Conservation (phyloP, 768 basidiomycete genomes). For the Lactarius hengduanensis region DNA sequence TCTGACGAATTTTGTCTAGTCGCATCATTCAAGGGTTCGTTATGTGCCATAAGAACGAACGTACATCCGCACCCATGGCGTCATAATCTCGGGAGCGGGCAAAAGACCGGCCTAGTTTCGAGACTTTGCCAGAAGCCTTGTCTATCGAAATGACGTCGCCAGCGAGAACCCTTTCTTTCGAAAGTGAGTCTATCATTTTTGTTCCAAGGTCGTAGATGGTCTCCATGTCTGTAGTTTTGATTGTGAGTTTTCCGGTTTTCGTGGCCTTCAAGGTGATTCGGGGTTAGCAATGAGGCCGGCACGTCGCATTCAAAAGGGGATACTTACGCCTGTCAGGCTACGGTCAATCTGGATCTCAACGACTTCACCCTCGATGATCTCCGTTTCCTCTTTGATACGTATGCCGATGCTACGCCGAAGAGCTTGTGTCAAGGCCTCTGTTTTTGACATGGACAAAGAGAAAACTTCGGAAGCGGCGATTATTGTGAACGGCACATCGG, state of each 20-base stretch:
- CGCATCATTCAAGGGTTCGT: constrained; percentile 3
- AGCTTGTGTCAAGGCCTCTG: constrained; percentile 95
- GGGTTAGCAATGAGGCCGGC: not conserved
- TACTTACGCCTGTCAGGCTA: constrained; percentile 87
- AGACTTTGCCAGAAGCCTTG: constrained; percentile 95
- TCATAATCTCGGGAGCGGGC: constrained; percentile 98
- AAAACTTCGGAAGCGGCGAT: constrained; percentile 98
- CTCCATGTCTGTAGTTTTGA: constrained; percentile 99
- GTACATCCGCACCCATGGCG: constrained; percentile 97
- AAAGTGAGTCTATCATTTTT: constrained; percentile 98
- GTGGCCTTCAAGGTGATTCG: constrained; percentile 61
- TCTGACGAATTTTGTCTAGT: constrained; percentile 96
- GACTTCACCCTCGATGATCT: constrained; percentile 96
- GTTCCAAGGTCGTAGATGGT: constrained; percentile 97
- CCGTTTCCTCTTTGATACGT: constrained; percentile 95
- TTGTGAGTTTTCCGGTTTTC: constrained; percentile 95
- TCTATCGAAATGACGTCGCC: constrained; percentile 97
- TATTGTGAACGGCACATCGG: constrained; percentile 97
- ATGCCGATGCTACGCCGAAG: constrained; percentile 96
- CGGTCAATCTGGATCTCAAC: constrained; percentile 99
- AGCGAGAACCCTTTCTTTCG: constrained; percentile 93
- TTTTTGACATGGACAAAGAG: constrained; percentile 97
- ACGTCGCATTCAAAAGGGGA: not conserved
- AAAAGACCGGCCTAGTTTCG: constrained; percentile 94
- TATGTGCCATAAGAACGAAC: constrained; percentile 35